Evolutionary conservation across 257 asterid species (phyloP).

Genomic region (Solanum sejunctum): DNA sequence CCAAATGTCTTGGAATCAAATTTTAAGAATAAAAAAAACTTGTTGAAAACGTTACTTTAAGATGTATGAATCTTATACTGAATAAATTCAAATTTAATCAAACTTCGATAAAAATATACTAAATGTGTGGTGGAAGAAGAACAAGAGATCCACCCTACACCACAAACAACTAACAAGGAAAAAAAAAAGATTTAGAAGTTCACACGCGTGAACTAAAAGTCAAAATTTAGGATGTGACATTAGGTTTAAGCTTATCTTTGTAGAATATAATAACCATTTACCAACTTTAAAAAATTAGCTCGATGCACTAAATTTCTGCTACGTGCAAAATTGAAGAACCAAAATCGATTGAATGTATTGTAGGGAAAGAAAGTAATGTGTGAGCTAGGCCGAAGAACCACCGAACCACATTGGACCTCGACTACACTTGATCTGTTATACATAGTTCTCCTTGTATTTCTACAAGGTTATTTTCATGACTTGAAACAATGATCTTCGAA

Average conservation of each 20-base stretch:
- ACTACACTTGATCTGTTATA: not conserved
- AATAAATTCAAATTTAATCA: not conserved
- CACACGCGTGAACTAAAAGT: not conserved
- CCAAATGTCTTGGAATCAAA: fast-evolving
- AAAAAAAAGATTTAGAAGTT: not conserved
- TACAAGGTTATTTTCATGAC: not conserved
- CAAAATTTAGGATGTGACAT: not conserved
- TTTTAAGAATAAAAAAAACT: fast-evolving
- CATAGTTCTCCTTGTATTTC: not conserved
- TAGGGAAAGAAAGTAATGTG: not conserved
- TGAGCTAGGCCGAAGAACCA: not conserved
- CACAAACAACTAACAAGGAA: not conserved
- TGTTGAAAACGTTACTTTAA: fast-evolving
- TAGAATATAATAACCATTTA: not conserved
- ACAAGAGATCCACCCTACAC: not conserved
- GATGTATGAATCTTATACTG: not conserved
- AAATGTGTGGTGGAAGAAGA: no score
- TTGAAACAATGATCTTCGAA: not conserved
- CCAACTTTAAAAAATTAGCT: not conserved
- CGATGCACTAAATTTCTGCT: not conserved
- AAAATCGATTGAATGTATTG: not conserved
- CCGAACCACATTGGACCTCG: not conserved
- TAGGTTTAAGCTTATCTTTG: not conserved
- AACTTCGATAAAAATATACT: not conserved
- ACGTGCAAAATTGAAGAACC: not conserved